Evolutionary conservation across 495 filamentous ascomycete genomes (phyloP), one percentile per base, ranked within the genome.

Genomic region (Penicillium canariense): DNA sequence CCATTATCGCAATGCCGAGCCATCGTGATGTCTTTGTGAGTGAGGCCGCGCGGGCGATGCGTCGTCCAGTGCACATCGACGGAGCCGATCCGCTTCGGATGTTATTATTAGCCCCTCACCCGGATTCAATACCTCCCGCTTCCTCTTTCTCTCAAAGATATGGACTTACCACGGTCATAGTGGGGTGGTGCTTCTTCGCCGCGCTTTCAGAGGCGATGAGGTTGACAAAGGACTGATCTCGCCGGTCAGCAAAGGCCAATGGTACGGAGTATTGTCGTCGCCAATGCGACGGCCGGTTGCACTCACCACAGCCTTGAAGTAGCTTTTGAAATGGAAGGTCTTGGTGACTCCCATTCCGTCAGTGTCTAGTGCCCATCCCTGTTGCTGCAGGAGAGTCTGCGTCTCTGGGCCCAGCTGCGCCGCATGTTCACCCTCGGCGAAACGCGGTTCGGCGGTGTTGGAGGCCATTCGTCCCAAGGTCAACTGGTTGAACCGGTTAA

Each of bases 31-130:
- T 92, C 88, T 56, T 85, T 86, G 22, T 70, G 54, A 0, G 85
- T 86, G n/a, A 92, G 75, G n/a, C 88, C 87, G 18, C 77, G 74
- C 8, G 86, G 87, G 39, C 75, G 75, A 69, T 92, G 87, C 15
- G 88, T 91, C 10, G 87, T 91, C 88, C 87, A 91, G 66, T 77
- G 72, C 50, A 79, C 67, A 53, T 73, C 66, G 30, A 79, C 72
- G 4, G 73, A 77, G 8, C 75, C 75, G 55, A 75, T 63, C 52
- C 72, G 71, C 73, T 77, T 46, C 14, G 18, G 20, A 9, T 30
- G 38, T 63, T 50, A 61, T 52, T 48, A 36, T 34, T 48, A 30
- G 42, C 18, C 53, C 28, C 52, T 34, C 40, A 47, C 55, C 39
- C 49, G 28, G 31, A 50, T 36, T 46, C 17, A 15, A 28, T 17